Conservation (phyloP, 495 filamentous ascomycete genomes). For the Lentithecium fluviatile region DNA sequence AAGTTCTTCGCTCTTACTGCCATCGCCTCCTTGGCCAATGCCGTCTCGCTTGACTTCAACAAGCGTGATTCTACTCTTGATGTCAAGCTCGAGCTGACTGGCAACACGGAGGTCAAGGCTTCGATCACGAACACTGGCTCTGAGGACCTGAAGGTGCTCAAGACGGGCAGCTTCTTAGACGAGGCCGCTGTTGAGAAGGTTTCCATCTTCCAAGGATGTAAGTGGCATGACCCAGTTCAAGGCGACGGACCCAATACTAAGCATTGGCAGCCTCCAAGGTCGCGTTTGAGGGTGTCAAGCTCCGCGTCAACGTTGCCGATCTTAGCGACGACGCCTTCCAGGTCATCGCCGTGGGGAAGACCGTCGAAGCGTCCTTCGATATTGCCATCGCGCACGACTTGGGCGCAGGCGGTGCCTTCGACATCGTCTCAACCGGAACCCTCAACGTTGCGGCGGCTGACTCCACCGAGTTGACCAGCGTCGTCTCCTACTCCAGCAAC, state of each 20-base stretch:
- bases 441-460: no score
- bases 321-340: constrained; percentile 54
- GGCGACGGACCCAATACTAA: neutral
- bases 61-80: constrained; percentile 47
- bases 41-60: constrained; percentile 36
- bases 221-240: neutral
- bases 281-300: constrained; percentile 55
- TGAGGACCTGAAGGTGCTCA: constrained; percentile 55
- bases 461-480: no score
- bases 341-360: constrained; percentile 53
- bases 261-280: constrained; percentile 47
- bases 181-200: constrained; percentile 58
- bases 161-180: constrained; percentile 61
- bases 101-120: constrained; percentile 57
- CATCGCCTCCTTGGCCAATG: no score
- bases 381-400: no score
- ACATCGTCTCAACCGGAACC: no score
- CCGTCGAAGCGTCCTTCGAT: constrained; percentile 40
- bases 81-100: constrained; percentile 52
- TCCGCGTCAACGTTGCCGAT: constrained; percentile 46
- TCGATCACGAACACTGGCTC: constrained; percentile 57
- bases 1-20: no score
- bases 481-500: no score
- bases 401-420: no score
- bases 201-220: constrained; percentile 47